These are phyloP conservation scores for Monoraphidium neglectum DNA, from an alignment of 139 green algal genomes.

Conservation along the genomic window DNA sequence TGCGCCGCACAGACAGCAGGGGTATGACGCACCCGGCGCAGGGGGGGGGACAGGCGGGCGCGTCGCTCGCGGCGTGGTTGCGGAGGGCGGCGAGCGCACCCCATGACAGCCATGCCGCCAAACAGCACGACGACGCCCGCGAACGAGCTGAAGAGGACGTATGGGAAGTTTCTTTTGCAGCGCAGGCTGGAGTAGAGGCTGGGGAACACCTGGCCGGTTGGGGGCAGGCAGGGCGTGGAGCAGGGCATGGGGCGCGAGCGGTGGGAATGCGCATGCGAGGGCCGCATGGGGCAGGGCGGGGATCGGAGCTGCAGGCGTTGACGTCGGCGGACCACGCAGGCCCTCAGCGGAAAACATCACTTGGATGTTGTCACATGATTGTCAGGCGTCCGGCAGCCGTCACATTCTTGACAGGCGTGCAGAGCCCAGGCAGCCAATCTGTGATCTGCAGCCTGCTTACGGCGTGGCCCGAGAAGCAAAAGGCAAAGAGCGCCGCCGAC, in stretches of 20 bases:
- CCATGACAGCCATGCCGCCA: slow-evolving; percentile 26
- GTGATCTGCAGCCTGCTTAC: too few species aligned
- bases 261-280: not conserved
- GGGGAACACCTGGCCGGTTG: slow-evolving; percentile 47
- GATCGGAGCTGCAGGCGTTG: not conserved
- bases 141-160: slow-evolving; percentile 40
- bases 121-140: slow-evolving; percentile 32
- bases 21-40: not conserved
- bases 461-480: slow-evolving; percentile 48
- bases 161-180: slow-evolving; percentile 31
- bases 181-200: slow-evolving; percentile 44
- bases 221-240: not conserved
- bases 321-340: too few species aligned
- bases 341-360: too few species aligned
- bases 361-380: too few species aligned
- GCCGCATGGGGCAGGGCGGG: not conserved
- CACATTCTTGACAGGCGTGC: too few species aligned
- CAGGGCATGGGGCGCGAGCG: not conserved
- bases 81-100: slow-evolving; percentile 2
- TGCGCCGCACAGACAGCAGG: too few species aligned
- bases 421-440: too few species aligned
- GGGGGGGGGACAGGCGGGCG: not conserved
- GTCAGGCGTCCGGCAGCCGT: too few species aligned
- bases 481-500: slow-evolving; percentile 38
- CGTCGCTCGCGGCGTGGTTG: not conserved